phyloP scores from a whole-genome alignment of 192 early-diverging fungal genomes.

The Gaertneriomyces sp. region DNA sequence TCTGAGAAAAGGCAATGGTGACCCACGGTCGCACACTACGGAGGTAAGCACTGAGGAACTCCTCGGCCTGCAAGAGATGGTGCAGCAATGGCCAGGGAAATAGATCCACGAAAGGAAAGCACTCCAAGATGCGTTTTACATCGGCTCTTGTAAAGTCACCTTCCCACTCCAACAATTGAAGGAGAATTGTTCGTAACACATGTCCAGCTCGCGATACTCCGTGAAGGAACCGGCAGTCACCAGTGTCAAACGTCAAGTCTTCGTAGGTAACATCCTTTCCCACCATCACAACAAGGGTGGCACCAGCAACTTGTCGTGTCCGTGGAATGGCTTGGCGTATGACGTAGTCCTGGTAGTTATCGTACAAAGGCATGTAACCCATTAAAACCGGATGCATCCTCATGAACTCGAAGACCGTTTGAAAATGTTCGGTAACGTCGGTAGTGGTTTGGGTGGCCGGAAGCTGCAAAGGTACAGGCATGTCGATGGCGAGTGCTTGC shows the following conservation, averaged over 20 bases:
- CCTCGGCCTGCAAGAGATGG: not conserved
- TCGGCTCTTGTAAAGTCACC: not conserved
- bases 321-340: slow-evolving; percentile 9
- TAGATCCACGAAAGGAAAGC: slow-evolving; percentile 13
- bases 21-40: slow-evolving; percentile 8
- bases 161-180: not conserved
- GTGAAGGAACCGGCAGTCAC: slow-evolving; percentile 2
- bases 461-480: no score
- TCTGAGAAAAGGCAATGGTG: slow-evolving; percentile 7
- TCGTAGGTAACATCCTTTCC: slow-evolving; percentile 8
- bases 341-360: not conserved
- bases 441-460: no score
- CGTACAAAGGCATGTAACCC: no score
- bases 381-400: not conserved
- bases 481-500: no score
- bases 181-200: not conserved
- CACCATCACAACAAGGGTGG: slow-evolving; percentile 5
- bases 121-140: not conserved
- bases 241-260: not conserved
- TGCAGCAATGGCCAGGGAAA: slow-evolving; percentile 7
- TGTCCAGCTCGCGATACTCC: slow-evolving; percentile 10
- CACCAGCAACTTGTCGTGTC: not conserved
- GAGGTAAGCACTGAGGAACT: slow-evolving; percentile 3
- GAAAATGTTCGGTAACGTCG: no score
- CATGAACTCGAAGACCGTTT: slow-evolving; percentile 1